These are phyloP conservation scores for Venturia nashicola DNA, from an alignment of 2,329 filamentous ascomycete species.

Conservation along the genomic window DNA sequence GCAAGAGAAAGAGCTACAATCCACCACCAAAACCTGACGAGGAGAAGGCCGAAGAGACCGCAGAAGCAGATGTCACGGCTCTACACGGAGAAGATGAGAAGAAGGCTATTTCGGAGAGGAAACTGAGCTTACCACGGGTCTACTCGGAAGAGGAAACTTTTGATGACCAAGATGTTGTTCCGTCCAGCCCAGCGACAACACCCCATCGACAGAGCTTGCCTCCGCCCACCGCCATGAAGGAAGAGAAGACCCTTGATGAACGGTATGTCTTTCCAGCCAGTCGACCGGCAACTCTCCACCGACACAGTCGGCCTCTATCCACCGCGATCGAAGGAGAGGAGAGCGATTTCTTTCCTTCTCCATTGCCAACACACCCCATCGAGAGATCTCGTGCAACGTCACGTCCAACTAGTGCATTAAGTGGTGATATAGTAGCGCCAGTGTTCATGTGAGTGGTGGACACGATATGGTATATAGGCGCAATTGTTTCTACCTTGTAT, in stretches of 20 bases:
- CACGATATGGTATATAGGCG: background rate
- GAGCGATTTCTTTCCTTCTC: background rate
- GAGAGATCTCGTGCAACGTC: background rate
- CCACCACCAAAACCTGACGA: background rate
- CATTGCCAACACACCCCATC: background rate
- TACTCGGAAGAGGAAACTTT: background rate
- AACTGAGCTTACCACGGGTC: background rate
- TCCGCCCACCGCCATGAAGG: background rate
- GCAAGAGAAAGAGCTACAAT: slow-evolving; percentile 38
- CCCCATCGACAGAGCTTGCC: background rate
- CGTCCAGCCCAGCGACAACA: background rate
- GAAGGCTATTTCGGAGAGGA: background rate
- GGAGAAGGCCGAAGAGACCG: background rate
- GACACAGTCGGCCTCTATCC: background rate
- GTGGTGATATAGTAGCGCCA: background rate
- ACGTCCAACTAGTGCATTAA: background rate
- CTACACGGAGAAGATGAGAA: background rate
- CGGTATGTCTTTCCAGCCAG: background rate
- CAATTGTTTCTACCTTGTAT: background rate
- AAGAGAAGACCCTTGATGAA: background rate
- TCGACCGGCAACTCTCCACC: background rate
- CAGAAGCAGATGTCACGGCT: background rate
- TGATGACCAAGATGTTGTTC: background rate
- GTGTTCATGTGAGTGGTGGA: background rate
- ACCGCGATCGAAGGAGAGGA: background rate